Conservation (phyloP, 179 eudicot species). For the Beta corolliflora region DNA sequence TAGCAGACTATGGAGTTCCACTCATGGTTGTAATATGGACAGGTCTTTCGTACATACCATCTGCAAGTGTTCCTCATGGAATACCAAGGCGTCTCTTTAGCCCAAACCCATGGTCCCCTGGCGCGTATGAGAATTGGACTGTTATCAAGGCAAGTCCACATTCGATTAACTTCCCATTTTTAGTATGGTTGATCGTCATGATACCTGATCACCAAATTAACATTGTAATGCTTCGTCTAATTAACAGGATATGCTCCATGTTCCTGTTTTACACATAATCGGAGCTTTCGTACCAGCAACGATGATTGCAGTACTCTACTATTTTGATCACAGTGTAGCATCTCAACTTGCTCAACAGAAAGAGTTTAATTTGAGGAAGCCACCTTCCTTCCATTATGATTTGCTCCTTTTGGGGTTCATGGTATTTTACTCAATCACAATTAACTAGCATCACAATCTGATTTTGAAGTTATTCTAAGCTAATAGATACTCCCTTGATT, state of each 20-base stretch:
- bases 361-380: slow-evolving; percentile 84
- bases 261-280: slow-evolving; percentile 71
- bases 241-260: slow-evolving; percentile 78
- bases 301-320: slow-evolving; percentile 94
- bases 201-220: neutral
- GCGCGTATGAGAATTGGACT: slow-evolving; percentile 92
- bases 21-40: slow-evolving; percentile 92
- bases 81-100: slow-evolving; percentile 88
- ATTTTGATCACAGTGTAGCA: slow-evolving; percentile 95
- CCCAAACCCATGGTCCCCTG: slow-evolving; percentile 98
- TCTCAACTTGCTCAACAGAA: slow-evolving; percentile 97
- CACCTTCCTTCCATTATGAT: slow-evolving; percentile 84
- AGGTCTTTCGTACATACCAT: slow-evolving; percentile 72
- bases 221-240: slow-evolving; percentile 12
- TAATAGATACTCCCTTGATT: neutral
- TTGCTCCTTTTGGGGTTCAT: slow-evolving; percentile 78
- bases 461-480: neutral
- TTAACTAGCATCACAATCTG: neutral
- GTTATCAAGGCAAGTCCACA: slow-evolving; percentile 59
- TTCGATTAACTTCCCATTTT: neutral
- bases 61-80: slow-evolving; percentile 69
- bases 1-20: slow-evolving; percentile 95
- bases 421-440: slow-evolving; percentile 30
- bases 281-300: slow-evolving; percentile 95
- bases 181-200: neutral